Conservation (phyloP, 805 yeast species). For the Starmerella apicola region DNA sequence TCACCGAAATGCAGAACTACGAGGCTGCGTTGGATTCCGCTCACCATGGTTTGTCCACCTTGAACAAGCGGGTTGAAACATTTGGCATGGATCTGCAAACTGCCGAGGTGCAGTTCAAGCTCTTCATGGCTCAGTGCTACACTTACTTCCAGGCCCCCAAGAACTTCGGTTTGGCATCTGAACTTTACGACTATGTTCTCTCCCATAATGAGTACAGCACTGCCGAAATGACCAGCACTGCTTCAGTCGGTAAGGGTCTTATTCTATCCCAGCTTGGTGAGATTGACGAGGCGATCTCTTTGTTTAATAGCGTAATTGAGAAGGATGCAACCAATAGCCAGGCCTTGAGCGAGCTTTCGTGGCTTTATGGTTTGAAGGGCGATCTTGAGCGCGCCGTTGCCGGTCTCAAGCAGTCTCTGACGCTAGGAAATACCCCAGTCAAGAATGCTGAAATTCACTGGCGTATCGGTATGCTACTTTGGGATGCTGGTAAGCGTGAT, state of each 20-base stretch:
- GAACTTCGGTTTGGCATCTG: constrained; percentile 62
- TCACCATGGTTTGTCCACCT: constrained; percentile 45
- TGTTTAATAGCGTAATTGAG: constrained; percentile 41
- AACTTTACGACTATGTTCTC: constrained; percentile 54
- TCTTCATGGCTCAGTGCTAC: constrained; percentile 61
- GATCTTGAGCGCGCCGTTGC: constrained; percentile 36
- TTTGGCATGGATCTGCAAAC: constrained; percentile 39
- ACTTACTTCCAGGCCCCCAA: constrained; percentile 86
- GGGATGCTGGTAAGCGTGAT: constrained; percentile 28
- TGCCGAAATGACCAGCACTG: constrained; percentile 34
- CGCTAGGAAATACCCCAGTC: constrained; percentile 33
- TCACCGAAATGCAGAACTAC: constrained; percentile 50
- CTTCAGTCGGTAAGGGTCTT: constrained; percentile 71
- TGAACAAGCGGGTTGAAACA: constrained; percentile 29
- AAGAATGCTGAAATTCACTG: constrained; percentile 44
- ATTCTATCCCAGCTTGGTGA: constrained; percentile 58
- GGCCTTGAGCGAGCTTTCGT: constrained; percentile 58
- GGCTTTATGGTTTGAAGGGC: constrained; percentile 58
- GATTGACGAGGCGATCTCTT: constrained; percentile 38
- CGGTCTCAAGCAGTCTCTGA: constrained; percentile 34
- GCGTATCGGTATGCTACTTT: constrained; percentile 59
- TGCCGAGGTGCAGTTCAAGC: constrained; percentile 46
- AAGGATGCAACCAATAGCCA: constrained; percentile 41
- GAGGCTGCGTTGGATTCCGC: constrained; percentile 48
- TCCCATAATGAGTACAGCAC: constrained; percentile 35